Evolutionary conservation across 2,329 filamentous ascomycete species (phyloP), one percentile per base, ranked within the genome.

Genomic region (Graphilbum fragrans): DNA sequence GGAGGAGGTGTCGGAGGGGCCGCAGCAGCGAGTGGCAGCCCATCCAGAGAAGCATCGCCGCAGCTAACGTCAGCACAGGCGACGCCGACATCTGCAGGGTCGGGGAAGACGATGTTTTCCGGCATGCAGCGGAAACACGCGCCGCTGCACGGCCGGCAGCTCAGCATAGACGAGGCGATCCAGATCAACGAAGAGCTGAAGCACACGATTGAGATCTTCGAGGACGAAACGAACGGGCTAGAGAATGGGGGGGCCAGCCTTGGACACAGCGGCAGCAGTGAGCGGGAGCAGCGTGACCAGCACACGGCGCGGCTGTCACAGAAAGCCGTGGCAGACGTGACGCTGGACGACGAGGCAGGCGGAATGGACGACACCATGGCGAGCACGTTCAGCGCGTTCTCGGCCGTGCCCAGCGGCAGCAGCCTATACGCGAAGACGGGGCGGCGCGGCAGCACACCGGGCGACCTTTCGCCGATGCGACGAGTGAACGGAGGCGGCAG

Each of bases 341-440:
- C 42, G 14, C 45, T 46, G n/a, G 56, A 54, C 32, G 51, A 55
- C 23, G 57, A 59, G 11, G 49, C 59, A n/a, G 65, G 68, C 35
- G 71, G 71, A 35, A 73, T 70, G 2, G 81, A 86, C 49, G 80
- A 86, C 50, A 82, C 79, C 35, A 63, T 81, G 73, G 69, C 86
- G 59, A 94, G 86, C 69, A 80, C 80, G 4, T 83, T 94, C 57
- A 94, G 86, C 65, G 78, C 74, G 12, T 95, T 95, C 60, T 95
- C 90, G 2, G 86, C 86, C 9, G 77, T 94, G 41, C 86, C 86
- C 6, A 86, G 90, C 52, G 14, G n/a, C 32, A 34, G 31, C 31
- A 16, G 31, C 31, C 10, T 32, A 11, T n/a, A 12, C 31, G 6
- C n/a, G 12, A 18, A 18, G n/a, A 12, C n/a, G 32, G 5, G 11